Conservation (phyloP, 371 early-diverging fungal species). For the Syncephalastrum monosporum region DNA sequence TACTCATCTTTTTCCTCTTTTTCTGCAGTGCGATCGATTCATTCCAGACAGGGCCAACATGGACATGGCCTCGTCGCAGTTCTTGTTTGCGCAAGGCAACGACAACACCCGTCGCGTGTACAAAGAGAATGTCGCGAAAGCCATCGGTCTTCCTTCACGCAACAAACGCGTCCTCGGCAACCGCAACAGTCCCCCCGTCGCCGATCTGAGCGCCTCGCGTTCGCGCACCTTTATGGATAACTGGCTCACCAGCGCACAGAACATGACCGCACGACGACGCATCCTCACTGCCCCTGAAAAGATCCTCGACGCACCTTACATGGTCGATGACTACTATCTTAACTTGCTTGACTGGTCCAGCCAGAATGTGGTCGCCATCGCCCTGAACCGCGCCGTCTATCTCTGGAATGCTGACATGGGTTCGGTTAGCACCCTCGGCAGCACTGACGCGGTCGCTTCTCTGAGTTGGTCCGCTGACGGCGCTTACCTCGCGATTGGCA, state of each 20-base stretch:
- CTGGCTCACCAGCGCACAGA: constrained; percentile 10
- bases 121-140: constrained; percentile 76
- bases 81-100: constrained; percentile 49
- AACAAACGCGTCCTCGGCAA: constrained; percentile 59
- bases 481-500: constrained; percentile 83
- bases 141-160: constrained; percentile 78
- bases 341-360: constrained; percentile 96
- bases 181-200: not conserved
- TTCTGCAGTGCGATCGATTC: constrained; percentile 69
- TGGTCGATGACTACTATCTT: constrained; percentile 96
- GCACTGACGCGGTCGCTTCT: constrained; percentile 63
- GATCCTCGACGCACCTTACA: constrained; percentile 88
- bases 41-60: constrained; percentile 68
- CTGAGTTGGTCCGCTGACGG: constrained; percentile 82
- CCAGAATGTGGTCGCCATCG: constrained; percentile 84
- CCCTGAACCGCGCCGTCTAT: constrained; percentile 85
- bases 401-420: constrained; percentile 92
- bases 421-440: constrained; percentile 62
- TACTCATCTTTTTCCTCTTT: constrained; percentile 4
- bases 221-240: constrained; percentile 13
- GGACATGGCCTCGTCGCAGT: constrained; percentile 65
- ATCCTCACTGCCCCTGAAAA: constrained; percentile 72
- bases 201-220: constrained; percentile 13
- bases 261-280: constrained; percentile 54
- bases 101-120: constrained; percentile 43